Evolutionary conservation across 345 rosid species (phyloP), one percentile per base, ranked within the genome.

Genomic region (Ricinus communis): DNA sequence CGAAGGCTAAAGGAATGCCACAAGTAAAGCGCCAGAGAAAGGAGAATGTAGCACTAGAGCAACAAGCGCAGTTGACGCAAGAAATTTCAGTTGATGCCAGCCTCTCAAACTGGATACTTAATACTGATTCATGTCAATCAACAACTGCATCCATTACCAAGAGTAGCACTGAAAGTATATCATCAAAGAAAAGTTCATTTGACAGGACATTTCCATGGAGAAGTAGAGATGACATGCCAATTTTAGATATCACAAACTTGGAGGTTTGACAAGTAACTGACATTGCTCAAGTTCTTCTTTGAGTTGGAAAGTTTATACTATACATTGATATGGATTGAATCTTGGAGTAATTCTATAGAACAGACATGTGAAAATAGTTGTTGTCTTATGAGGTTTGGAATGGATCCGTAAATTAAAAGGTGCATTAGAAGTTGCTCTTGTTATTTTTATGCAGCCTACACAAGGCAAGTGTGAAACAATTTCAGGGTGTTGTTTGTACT

Each of bases 201-300:
- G 77, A 76, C 53, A 71, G 77, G 38, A 76, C 84, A 52, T 54
- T 59, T 70, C 71, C 73, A 22, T 59, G 74, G 65, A 68, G 73
- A 77, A 72, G 62, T 28, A 70, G 77, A 72, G 80, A 76, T 54
- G 78, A 79, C 1, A 66, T 33, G 50, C 67, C 74, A 8, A 62
- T 80, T 62, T 62, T 71, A 71, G 86, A 82, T 60, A 76, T 84
- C 76, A 79, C 85, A 76, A 84, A 81, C 74, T 74, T 77, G 77
- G 73, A 76, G 61, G 65, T 71, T 30, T 72, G 70, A 30, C 71
- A 33, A 18, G 6, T 24, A 69, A 54, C n/a, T 28, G 8, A 7
- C 22, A n/a, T 8, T 9, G 38, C n/a, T 25, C 31, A 50, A 36
- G 27, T 18, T 22, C 43, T n/a, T 28, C 30, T 12, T 13, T 1